Base-by-base conservation (phyloP, 1,284 basidiomycete species). In the Pseudozyma pruni region DNA sequence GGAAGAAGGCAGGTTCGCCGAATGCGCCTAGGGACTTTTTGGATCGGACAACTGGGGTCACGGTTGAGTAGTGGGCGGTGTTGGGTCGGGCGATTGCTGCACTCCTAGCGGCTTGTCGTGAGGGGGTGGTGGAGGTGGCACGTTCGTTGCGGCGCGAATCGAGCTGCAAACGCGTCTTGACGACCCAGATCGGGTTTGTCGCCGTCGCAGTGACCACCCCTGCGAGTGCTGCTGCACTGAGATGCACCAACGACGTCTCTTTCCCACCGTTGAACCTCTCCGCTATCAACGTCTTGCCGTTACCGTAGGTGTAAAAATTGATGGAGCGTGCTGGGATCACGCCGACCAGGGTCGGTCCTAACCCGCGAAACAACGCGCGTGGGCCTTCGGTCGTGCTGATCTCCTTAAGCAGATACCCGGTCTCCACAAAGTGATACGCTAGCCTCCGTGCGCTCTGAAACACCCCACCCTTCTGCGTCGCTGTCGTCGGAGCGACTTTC, bases 131-230 rank as follows among this genome's bases (percentile, higher is more conserved):
- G n/a, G n/a, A n/a, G n/a, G n/a, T n/a, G n/a, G 22, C 27, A 16
- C 50, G 50, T 60, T 67, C 40, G 41, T 63, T 57, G 7, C 46
- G 49, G n/a, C 61, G 49, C 8, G 75, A 73, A 48, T 83, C 81
- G 27, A 94, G 88, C 82, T 98, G 95, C 47, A 98, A 80, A 3
- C 95, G 89, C 33, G 95, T 98, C 84, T 98, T 98, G 72, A 98
- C 92, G 35, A 98, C 94, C 95, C 95, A 98, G 41, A 98, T 96
- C 0, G 95, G 95, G 82, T 98, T 98, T 16, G 95, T 98, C 10
- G 89, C 92, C 0, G 93, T 91, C 1, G 94, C 88, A 0, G 95
- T 98, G 27, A 88, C 86, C 68, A 98, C 85, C 8, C 86, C 87
- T 0, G 95, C 95, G 5, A 89, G 81, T 0, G 93, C 91, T 0